Evolutionary conservation across 192 early-diverging fungal species (phyloP), one percentile per base, ranked within the genome.

Genomic region (Podila minutissima): DNA sequence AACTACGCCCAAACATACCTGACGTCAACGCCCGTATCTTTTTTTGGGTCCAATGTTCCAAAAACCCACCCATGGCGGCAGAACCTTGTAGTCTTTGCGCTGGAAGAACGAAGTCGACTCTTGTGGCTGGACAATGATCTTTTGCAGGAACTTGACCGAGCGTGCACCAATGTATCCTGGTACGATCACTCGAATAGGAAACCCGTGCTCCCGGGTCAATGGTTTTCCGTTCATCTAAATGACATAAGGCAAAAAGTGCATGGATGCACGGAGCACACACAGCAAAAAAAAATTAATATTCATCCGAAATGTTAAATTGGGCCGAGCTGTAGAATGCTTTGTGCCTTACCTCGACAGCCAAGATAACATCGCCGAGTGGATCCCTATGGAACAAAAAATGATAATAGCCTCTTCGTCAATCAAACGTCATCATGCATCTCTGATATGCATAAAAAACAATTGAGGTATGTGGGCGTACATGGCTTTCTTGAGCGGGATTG

Each of bases 151-250:
- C 72, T 98, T 98, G 74, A 98, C 97, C 67, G 90, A 93, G 6
- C 97, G 89, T 15, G 94, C 97, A 9, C 95, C 97, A 65, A 98
- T 96, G 68, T 93, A 90, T 2, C 97, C 97, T 38, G 95, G 95
- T 2, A 97, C 94, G 24, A 98, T 90, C 13, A 94, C 94, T 57
- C 97, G 91, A 20, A 95, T 79, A 4, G 97, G 97, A 64, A 83
- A 92, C 1, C 97, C 97, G 71, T 98, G 97, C 83, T 96, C 94
- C 33, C 92, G 88, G 0, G 92, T 83, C 63, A 97, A 83, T 29
- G 83, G 78, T 64, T 84, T 59, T 19, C 93, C 92, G 71, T 97
- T 97, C 93, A 95, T 94, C 86, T 88, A 82, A 0, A 6, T 78
- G 41, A 5, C 37, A 7, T 9, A 24, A 15, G 3, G 20, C 31